Evolutionary conservation across 768 basidiomycete genomes (phyloP), one percentile per base, ranked within the genome.

Genomic region (Auriscalpium microsporum): DNA sequence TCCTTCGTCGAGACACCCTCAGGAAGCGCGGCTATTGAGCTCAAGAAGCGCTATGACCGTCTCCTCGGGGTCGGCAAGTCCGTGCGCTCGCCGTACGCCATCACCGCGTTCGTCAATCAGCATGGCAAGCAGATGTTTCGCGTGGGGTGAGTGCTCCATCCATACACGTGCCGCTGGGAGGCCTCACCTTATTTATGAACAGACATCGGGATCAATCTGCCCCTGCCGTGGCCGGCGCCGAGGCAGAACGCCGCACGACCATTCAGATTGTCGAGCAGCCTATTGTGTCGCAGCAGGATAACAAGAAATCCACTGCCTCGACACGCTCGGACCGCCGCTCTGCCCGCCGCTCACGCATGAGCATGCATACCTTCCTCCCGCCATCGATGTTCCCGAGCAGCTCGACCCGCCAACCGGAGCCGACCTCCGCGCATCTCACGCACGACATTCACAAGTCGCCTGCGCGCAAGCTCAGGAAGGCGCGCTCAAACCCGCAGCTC

Each of bases 1-100:
- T 85, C 75, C 45, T 92, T 85, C 66, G 81, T 91, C 19, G 90
- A 93, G 64, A 91, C 87, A 2, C 80, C 88, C 6, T 88, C 84
- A 51, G 87, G 83, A 2, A 74, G 77, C 13, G 87, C 85, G 33
- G 89, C 89, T 11, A 80, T 81, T 42, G 87, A 87, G 62, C 73
- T 92, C 53, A 93, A 92, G 76, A 76, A 77, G 63, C 76, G 79
- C 33, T 88, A 86, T 64, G 90, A 93, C 67, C 79, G 82, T 50
- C 71, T 77, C 45, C 68, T 82, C 37, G 84, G 87, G 11, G 86
- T 91, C 34, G 78, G 80, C 14, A 76, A 78, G 63, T 75, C 81
- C 57, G 74, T 83, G 10, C 81, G 85, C 34, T 90, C 88, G 11
- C 89, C 90, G 2, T 92, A 84, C 65, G 82, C 82, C 40, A 87